Base-by-base conservation (phyloP, 2,329 filamentous ascomycete species). In the Curvularia lunata region DNA sequence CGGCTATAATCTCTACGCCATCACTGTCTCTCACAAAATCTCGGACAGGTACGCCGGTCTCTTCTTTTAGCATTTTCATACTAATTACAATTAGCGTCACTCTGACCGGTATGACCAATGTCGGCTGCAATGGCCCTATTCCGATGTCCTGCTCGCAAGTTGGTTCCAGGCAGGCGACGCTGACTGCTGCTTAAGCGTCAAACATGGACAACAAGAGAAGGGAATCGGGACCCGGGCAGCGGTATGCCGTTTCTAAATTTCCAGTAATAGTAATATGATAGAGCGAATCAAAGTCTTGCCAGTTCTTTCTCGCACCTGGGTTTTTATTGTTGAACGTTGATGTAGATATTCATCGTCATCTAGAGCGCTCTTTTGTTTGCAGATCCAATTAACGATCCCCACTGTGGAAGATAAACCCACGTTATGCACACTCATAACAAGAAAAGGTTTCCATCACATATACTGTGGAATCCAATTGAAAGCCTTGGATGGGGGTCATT, bases 81-180 rank as follows among this genome's bases (percentile, higher is more conserved):
- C 43, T 47, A 16, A 47, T 10, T 34, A 18, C 5, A 16, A 47
- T 23, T 21, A 47, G 43, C 28, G 18, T 34, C 18, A 47, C 28
- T 21, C 16, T 47, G 43, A 47, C 43, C 6, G 43, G 43, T 47
- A 32, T 4, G 4, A 4, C 28, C 27, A 18, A 47, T 19, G 43
- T 47, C 18, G 43, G 43, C 43, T 47, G 27, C 43, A 47, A 47
- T 12, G 43, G 43, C 18, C 43, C 43, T 21, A 47, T 47, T 8
- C 43, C 43, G 10, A 47, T 21, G 28, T 19, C 43, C n/a, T 32
- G 27, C n/a, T 5, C n/a, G 10, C 27, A 47, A 13, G 27, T 30
- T 19, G 8, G 27, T 21, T 13, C 27, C 28, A 32, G 28, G n/a
- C 2, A 32, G 18, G 43, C n/a, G 18, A 32, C n/a, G 2, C 28